Base-by-base conservation (phyloP, 148 eudicot genomes). In the Rhododendron molle region DNA sequence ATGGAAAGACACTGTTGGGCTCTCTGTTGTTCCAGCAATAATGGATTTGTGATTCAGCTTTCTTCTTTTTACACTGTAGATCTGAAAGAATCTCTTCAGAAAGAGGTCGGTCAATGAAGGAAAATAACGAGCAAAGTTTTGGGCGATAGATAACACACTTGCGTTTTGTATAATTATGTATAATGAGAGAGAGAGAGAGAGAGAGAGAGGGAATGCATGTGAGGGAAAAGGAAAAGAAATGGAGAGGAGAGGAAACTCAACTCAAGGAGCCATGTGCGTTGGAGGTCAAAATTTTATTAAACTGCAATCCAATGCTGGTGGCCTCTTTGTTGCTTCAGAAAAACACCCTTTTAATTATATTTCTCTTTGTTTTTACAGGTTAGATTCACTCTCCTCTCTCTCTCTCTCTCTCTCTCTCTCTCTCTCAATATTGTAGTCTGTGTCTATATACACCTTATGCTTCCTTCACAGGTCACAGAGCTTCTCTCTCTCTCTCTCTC, bases 221-320 rank as follows among this genome's bases (percentile, higher is more conserved):
- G 91, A 60, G 40, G 69, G 67, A 76, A 83, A 76, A 65, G 67
- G 34, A 81, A 84, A 87, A 46, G 36, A 72, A 78, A 58, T 72
- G 46, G 77, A 26, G 72, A 65, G 72, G 30, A 76, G 82, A 83
- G 73, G 36, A 85, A 60, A 79, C 85, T 58, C 80, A 77, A 54
- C 81, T 86, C 72, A 86, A 81, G 87, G 81, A 88, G 86, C 80
- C 90, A 86, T 89, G 88, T 89, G 90, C 83, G 28, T 26, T 58
- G 76, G 81, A 72, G 90, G 46, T 58, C 38, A 83, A 80, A 83
- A 80, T 80, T 3, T 40, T 83, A 86, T 43, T 49, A 77, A 44
- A 58, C 65, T 83, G 83, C 32, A 80, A 43, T 69, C 15, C 67
- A 84, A 40, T 50, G 28, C 73, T 18, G 14, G 72, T 76, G 46